A percentile compares a stretch with the other conserved stretches of the same genome.
Conservation (phyloP, 1,139 yeast species). For the Suhomyces choctaworum region DNA sequence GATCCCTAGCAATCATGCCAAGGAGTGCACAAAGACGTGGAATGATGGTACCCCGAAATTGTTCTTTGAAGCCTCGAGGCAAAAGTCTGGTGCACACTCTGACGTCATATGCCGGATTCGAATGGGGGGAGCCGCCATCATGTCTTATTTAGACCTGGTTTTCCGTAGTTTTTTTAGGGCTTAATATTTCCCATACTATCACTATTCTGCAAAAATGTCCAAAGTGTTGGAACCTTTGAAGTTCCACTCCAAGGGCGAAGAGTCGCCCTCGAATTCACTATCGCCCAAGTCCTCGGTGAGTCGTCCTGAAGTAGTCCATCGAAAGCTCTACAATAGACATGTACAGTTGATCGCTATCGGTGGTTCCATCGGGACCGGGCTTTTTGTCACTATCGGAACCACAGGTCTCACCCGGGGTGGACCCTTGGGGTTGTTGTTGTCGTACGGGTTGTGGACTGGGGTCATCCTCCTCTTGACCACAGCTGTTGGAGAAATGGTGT, state of each 20-base stretch:
- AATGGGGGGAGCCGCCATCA: too few relatives aligned
- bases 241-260: background rate
- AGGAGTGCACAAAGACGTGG: too few relatives aligned
- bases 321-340: conserved; percentile 33
- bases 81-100: background rate
- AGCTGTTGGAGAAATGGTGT: conserved; percentile 81
- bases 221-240: conserved; percentile 5
- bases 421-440: conserved; percentile 46
- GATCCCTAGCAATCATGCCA: too few relatives aligned
- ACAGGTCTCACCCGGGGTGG: conserved; percentile 46
- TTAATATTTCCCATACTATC: background rate
- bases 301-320: conserved; percentile 12
- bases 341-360: conserved; percentile 52
- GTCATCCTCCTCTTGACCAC: conserved; percentile 64
- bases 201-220: conserved; percentile 3
- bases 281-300: conserved; percentile 3
- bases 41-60: too few relatives aligned
- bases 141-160: too few relatives aligned
- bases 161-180: too few relatives aligned
- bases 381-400: conserved; percentile 50
- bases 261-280: conserved; percentile 4
- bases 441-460: conserved; percentile 46
- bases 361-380: conserved; percentile 52
- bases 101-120: background rate
- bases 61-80: background rate